Evolutionary conservation across 2,329 filamentous ascomycete species (phyloP).

Genomic region (Endoconidiophora laricicola): DNA sequence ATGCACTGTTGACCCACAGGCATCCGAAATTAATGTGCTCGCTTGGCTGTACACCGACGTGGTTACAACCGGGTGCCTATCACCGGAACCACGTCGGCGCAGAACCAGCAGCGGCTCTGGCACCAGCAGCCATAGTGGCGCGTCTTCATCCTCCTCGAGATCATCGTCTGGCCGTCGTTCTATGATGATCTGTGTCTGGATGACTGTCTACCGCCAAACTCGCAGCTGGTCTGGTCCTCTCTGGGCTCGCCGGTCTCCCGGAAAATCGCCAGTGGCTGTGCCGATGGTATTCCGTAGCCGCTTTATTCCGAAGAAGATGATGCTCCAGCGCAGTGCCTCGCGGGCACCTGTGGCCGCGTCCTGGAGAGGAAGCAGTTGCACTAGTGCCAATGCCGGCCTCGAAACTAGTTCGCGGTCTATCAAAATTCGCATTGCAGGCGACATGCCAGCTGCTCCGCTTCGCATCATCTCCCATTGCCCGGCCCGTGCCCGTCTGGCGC

Average conservation of each 20-base stretch:
- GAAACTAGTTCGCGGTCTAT: conserved; percentile 1
- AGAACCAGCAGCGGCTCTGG: background rate
- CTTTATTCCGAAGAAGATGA: conserved; percentile 13
- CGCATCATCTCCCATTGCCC: conserved; percentile 13
- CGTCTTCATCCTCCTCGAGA: background rate
- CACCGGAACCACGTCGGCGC: conserved; percentile 1
- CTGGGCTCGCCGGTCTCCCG: conserved; percentile 10
- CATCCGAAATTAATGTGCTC: conserved; percentile 11
- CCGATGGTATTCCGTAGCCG: conserved; percentile 12
- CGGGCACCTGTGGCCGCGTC: background rate
- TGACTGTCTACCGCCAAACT: conserved; percentile 12
- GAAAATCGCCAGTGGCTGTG: conserved; percentile 12
- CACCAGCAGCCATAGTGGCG: conserved; percentile 1
- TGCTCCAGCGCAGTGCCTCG: conserved; percentile 11
- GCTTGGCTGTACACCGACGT: conserved; percentile 14
- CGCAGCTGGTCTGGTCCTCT: conserved; percentile 5
- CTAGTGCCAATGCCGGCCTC: background rate
- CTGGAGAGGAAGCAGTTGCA: background rate
- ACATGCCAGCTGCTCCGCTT: conserved; percentile 8
- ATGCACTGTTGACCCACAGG: background rate
- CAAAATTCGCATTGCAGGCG: conserved; percentile 8
- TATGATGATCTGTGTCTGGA: conserved; percentile 15
- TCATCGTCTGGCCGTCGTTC: conserved; percentile 4
- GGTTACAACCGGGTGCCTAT: conserved; percentile 6
- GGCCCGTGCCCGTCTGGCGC: conserved; percentile 5